These are phyloP conservation scores for Russula emetica DNA, from an alignment of 768 basidiomycete genomes.

Conservation along the genomic window DNA sequence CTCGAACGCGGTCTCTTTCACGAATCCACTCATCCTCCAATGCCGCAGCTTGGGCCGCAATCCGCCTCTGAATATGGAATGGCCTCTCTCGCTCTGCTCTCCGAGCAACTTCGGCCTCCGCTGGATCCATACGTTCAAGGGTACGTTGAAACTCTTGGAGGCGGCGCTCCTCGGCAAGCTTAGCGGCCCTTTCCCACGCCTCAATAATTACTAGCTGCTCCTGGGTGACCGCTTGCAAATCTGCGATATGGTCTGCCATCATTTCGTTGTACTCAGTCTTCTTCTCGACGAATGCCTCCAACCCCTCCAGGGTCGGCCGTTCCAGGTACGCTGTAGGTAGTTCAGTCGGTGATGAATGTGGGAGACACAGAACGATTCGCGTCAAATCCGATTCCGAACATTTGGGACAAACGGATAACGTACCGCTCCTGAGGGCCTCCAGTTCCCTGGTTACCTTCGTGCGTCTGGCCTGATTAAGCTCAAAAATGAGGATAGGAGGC, in stretches of 20 bases:
- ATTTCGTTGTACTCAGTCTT: background rate
- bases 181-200: background rate
- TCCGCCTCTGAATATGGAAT: background rate
- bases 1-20: background rate
- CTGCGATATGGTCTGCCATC: background rate
- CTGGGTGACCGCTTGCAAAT: no score
- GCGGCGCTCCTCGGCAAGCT: background rate
- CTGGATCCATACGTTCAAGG: slow-evolving; percentile 1
- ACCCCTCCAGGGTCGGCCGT: slow-evolving; percentile 9
- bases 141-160: background rate
- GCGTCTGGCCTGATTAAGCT: slow-evolving; percentile 4
- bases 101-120: background rate
- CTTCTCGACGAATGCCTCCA: slow-evolving; percentile 12
- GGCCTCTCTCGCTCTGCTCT: background rate
- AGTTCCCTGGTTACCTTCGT: background rate
- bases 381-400: no score
- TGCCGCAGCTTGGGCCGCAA: background rate
- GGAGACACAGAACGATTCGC: no score
- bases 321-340: no score
- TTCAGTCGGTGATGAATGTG: no score
- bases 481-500: background rate
- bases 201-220: background rate
- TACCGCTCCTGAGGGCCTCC: background rate
- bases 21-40: background rate
- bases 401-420: background rate